Percentiles rank a stretch among this genome's conserved stretches.
Conservation (phyloP, 208 protist genomes). For the Plasmodiophora brassicae region DNA sequence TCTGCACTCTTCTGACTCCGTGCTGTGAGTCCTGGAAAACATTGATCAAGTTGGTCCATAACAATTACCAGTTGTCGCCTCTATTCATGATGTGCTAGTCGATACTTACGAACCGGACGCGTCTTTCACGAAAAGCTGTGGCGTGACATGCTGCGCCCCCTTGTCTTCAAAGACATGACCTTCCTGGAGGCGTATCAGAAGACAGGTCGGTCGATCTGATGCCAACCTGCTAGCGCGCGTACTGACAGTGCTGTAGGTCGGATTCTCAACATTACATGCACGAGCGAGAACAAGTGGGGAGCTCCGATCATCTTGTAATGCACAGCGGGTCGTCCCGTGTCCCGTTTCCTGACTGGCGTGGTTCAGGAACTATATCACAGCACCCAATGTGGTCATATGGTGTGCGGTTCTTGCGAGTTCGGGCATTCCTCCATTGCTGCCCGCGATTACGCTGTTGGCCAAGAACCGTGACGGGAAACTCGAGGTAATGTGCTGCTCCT, state of each 20-base stretch:
- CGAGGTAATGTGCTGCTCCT: too few relatives aligned
- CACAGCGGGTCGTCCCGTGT: too few relatives aligned
- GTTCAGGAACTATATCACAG: background rate
- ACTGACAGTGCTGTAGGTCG: background rate
- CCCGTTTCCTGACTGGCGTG: too few relatives aligned
- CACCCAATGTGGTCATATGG: background rate
- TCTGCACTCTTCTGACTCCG: background rate
- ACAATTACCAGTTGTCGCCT: background rate
- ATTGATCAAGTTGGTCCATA: background rate
- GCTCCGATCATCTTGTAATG: background rate
- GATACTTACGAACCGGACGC: background rate
- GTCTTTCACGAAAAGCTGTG: background rate
- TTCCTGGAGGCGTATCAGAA: background rate
- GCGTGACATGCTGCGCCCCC: background rate
- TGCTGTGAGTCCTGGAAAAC: background rate
- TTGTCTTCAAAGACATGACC: background rate
- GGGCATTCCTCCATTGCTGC: background rate
- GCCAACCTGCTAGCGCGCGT: background rate
- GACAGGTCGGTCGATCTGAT: background rate
- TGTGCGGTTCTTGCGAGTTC: background rate
- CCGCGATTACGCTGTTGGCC: background rate
- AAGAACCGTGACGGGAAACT: background rate
- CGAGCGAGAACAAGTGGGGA: background rate
- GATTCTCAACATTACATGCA: background rate
- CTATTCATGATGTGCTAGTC: background rate